A percentile compares a stretch with the other conserved stretches of the same genome.
phyloP scores from a whole-genome alignment of 73 alveolate genomes.

The Stentor coeruleus region DNA sequence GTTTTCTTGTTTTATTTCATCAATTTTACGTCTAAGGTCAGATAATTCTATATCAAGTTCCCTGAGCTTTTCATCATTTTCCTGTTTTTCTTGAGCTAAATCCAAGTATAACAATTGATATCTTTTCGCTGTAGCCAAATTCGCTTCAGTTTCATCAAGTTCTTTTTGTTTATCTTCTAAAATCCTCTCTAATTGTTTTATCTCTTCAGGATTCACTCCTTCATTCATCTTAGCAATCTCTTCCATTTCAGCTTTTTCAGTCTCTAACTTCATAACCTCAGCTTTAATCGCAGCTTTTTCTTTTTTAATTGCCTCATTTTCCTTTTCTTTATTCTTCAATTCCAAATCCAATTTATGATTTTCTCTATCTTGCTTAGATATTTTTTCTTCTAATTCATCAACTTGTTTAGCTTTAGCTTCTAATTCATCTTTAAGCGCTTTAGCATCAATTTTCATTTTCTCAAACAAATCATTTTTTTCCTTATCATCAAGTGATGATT shows the following conservation, averaged over 20 bases:
- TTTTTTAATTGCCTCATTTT: not conserved
- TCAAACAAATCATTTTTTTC: conserved; percentile 7
- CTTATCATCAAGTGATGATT: not conserved
- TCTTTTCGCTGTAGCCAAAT: not conserved
- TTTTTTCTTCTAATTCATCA: not conserved
- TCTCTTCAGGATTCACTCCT: not conserved
- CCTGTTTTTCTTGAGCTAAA: conserved; percentile 1
- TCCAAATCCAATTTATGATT: not conserved
- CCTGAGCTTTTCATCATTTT: not conserved
- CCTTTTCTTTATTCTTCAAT: not conserved
- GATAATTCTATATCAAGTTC: not conserved
- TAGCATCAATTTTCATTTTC: not conserved
- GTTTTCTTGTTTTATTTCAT: conserved; percentile 11
- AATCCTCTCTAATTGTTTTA: not conserved
- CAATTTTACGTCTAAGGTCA: not conserved
- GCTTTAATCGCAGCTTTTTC: not conserved
- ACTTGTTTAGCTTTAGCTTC: not conserved
- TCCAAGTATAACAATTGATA: not conserved
- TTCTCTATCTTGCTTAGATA: not conserved
- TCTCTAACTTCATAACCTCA: not conserved
- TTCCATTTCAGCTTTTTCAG: not conserved
- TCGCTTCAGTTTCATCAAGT: conserved; percentile 12
- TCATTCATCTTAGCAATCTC: conserved; percentile 1
- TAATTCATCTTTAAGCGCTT: not conserved
- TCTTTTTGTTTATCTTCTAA: conserved; percentile 3